Conservation (phyloP, 129 eudicot species). For the Flaveria ramosissima region DNA sequence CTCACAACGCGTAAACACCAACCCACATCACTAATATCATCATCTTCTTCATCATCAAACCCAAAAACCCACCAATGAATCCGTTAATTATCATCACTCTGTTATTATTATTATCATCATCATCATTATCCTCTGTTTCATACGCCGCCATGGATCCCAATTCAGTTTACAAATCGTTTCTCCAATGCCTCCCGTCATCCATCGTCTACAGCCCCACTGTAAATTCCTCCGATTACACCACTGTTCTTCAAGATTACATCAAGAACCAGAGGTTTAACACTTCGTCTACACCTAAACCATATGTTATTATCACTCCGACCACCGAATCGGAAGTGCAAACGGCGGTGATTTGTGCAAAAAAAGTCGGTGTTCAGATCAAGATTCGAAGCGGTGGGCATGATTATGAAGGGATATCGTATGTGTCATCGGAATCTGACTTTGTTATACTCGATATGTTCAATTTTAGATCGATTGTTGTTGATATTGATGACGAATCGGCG, state of each 20-base stretch:
- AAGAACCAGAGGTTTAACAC: constrained; percentile 27
- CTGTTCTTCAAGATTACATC: constrained; percentile 17
- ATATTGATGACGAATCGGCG: constrained; percentile 25
- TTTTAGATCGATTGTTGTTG: constrained; percentile 17
- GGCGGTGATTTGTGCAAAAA: constrained; percentile 12
- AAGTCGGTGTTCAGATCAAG: constrained; percentile 17
- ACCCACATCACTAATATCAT: too few relatives aligned
- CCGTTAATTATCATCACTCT: not conserved
- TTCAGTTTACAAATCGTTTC: constrained; percentile 2
- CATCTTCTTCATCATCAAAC: not conserved
- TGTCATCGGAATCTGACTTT: constrained; percentile 18
- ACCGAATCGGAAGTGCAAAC: constrained; percentile 15
- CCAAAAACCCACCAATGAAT: not conserved
- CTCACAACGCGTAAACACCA: too few relatives aligned
- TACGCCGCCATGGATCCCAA: not conserved
- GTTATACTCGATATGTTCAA: constrained; percentile 40
- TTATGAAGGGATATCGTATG: constrained; percentile 44
- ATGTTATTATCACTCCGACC: constrained; percentile 8
- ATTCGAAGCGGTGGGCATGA: constrained; percentile 44
- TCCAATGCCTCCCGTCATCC: constrained; percentile 14
- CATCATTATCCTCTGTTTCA: not conserved
- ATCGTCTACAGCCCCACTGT: constrained; percentile 11
- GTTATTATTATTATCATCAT: not conserved
- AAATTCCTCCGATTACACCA: constrained; percentile 1
- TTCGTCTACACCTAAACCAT: constrained; percentile 15